Conservation (phyloP, 192 early-diverging fungal species). For the Diversispora eburnea region DNA sequence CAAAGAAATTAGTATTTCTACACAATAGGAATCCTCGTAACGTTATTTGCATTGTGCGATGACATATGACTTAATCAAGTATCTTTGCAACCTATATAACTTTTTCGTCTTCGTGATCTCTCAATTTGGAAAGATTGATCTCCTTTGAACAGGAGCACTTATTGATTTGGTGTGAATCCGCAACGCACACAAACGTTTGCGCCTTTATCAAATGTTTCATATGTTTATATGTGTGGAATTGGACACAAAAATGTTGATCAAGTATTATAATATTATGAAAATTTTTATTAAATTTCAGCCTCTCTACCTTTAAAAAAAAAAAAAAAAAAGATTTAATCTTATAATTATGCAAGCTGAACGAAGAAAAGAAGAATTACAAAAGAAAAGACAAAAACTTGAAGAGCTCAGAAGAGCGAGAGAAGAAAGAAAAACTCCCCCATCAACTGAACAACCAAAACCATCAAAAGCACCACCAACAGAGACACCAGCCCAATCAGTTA, state of each 20-base stretch:
- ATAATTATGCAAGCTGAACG: slow-evolving; percentile 37
- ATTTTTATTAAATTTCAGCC: no score
- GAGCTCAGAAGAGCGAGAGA: slow-evolving; percentile 80
- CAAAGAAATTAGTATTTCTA: no score
- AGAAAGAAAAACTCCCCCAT: slow-evolving; percentile 56
- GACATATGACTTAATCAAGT: no score
- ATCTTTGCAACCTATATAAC: no score
- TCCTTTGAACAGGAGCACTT: no score
- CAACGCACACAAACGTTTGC: no score
- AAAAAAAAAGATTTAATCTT: not conserved
- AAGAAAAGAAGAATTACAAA: slow-evolving; percentile 78
- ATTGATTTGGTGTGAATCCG: not conserved
- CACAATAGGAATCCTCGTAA: no score
- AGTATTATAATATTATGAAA: no score
- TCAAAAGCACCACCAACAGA: slow-evolving; percentile 7
- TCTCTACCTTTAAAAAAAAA: not conserved
- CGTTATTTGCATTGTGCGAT: no score
- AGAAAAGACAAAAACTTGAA: slow-evolving; percentile 87
- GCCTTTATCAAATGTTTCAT: no score
- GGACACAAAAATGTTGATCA: no score
- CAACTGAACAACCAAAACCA: slow-evolving; percentile 17
- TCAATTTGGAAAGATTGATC: slow-evolving; percentile 1
- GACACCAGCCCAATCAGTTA: not conserved
- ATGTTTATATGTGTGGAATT: no score
- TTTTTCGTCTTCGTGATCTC: not conserved